phyloP scores from a whole-genome alignment of 257 asterid species.

The Solanum sejunctum region DNA sequence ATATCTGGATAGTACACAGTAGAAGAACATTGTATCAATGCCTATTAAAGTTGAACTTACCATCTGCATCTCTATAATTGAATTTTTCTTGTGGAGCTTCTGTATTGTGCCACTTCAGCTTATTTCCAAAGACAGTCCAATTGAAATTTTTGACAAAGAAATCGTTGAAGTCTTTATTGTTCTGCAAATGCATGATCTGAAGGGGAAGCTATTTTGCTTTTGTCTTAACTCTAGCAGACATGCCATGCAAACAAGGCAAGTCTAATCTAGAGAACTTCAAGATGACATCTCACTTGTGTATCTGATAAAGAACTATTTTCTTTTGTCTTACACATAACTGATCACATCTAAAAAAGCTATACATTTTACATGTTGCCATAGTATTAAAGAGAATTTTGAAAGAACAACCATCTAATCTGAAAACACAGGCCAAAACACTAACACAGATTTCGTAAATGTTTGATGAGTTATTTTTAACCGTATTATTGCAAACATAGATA shows the following conservation, averaged over 20 bases:
- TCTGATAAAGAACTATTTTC: constrained; percentile 14
- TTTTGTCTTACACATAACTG: neutral
- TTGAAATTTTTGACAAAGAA: too few relatives aligned
- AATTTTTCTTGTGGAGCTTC: too few relatives aligned
- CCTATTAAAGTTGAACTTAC: too few relatives aligned
- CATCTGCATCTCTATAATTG: too few relatives aligned
- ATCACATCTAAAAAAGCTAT: neutral
- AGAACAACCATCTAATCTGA: neutral
- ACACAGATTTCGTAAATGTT: neutral
- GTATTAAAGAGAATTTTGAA: neutral
- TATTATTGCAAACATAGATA: neutral
- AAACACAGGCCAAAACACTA: neutral
- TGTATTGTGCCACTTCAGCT: too few relatives aligned
- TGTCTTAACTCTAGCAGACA: constrained; percentile 44
- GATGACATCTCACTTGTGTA: constrained; percentile 71
- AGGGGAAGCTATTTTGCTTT: constrained; percentile 62
- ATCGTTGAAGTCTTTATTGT: constrained; percentile 43
- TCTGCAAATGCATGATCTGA: constrained; percentile 70
- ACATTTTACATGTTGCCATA: neutral
- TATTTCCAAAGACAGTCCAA: too few relatives aligned
- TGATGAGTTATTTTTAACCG: neutral
- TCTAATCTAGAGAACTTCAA: constrained; percentile 47
- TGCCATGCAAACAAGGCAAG: constrained; percentile 25
- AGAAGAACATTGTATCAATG: too few relatives aligned
- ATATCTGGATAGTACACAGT: too few relatives aligned